Base-by-base conservation (phyloP, 345 rosid genomes). In the Psidium friedrichsthalianum region DNA sequence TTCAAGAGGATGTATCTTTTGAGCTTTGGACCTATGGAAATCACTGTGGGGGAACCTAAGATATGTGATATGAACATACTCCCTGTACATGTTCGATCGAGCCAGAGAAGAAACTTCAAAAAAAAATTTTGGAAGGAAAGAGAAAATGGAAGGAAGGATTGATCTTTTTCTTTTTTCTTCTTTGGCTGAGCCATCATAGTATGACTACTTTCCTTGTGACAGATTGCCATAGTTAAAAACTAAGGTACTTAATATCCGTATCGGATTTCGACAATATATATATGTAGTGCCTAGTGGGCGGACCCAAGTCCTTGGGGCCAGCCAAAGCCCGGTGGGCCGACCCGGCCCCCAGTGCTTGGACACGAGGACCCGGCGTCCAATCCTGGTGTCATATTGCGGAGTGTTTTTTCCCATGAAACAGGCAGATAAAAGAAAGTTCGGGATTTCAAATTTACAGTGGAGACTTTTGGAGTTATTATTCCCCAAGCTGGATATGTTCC, bases 1-100 rank as follows among this genome's bases (percentile, higher is more conserved):
- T 93, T 94, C 96, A 95, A 91, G 11, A 96, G 87, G 69, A 96
- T 92, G 90, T 91, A 94, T 88, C 94, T 89, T 85, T 96, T 96
- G 16, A 97, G 86, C 85, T 95, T 98, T 87, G 98, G 96, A 91
- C 96, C 98, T 98, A 97, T 93, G 83, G 98, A 95, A 82, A 96
- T 96, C 29, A 95, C 89, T 11, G 96, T 94, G 29, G 96, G 99
- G 61, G 96, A 95, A 6, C 98, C 98, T 76, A 94, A 93, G 55
- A 97, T 88, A 87, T 95, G 98, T 80, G 98, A 95, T 86, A 93
- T 95, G 95, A 96, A 95, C 85, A 96, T 85, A 84, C 89, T 90
- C 42, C 99, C 94, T 44, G 84, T 89, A 91, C 93, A 98, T 96
- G 90, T 42, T 51, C 51, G 16, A 15, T 22, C 52, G 10, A 49